A percentile compares a stretch with the other conserved stretches of the same genome.
phyloP scores from a whole-genome alignment of 78 protist genomes.

The Planoprotostelium fungivorum region DNA sequence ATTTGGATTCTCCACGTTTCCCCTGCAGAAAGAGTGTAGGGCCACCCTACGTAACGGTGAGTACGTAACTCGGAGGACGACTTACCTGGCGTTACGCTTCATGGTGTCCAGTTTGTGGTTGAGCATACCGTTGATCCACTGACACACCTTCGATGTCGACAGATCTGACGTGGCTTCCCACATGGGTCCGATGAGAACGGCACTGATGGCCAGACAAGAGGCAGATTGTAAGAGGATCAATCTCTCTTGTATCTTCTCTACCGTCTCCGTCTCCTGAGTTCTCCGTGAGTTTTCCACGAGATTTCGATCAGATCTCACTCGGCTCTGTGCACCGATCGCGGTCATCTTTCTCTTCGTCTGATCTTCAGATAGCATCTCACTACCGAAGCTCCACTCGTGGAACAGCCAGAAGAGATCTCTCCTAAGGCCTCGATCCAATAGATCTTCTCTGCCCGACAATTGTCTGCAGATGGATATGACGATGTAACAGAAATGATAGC shows the following conservation, averaged over 20 bases:
- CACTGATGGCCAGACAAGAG: constrained; percentile 26
- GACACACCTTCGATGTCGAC: constrained; percentile 38
- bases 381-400: neutral
- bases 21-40: constrained; percentile 38
- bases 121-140: constrained; percentile 55
- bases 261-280: constrained; percentile 42
- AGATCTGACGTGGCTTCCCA: constrained; percentile 34
- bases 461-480: neutral
- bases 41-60: constrained; percentile 26
- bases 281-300: no score
- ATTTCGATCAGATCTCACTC: neutral
- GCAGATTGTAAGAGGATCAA: constrained; percentile 17
- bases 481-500: neutral
- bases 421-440: neutral
- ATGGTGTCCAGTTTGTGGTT: constrained; percentile 8
- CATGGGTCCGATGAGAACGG: constrained; percentile 39
- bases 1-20: constrained; percentile 26
- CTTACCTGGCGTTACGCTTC: constrained; percentile 1
- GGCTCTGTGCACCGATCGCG: neutral
- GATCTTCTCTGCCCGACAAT: neutral
- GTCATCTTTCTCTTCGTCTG: neutral
- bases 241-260: constrained; percentile 29
- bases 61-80: neutral
- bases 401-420: neutral
- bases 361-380: neutral